phyloP scores from a whole-genome alignment of 495 filamentous ascomycete genomes.

The Penicillium paradoxum region DNA sequence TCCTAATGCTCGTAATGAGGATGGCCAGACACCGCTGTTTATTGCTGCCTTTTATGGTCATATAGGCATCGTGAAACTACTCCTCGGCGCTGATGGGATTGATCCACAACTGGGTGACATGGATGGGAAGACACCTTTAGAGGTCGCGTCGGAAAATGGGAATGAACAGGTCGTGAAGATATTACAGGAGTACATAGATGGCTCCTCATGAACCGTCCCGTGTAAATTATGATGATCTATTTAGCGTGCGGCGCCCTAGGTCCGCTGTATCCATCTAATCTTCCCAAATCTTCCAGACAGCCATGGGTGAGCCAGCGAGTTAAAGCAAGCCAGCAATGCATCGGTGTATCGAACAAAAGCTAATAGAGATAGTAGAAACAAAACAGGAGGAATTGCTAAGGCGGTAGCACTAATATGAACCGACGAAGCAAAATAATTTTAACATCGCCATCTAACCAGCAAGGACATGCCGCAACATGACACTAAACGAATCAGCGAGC shows the following conservation, averaged over 20 bases:
- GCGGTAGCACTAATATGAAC: background rate
- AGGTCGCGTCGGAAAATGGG: constrained; percentile 3
- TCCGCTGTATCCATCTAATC: constrained; percentile 1
- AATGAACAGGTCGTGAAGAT: background rate
- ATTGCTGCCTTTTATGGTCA: constrained; percentile 16
- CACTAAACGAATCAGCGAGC: constrained; percentile 71
- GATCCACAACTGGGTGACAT: background rate
- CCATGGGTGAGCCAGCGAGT: background rate
- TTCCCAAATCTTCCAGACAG: background rate
- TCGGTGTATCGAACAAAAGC: constrained; percentile 1
- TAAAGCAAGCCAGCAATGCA: background rate
- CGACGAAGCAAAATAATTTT: background rate
- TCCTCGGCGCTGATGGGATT: constrained; percentile 14
- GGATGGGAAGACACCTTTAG: constrained; percentile 6
- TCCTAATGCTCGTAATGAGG: constrained; percentile 16
- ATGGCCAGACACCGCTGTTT: constrained; percentile 18
- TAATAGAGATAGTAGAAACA: background rate
- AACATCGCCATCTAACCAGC: constrained; percentile 52
- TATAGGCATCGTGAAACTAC: constrained; percentile 11
- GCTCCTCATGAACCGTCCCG: background rate
- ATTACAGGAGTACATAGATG: background rate
- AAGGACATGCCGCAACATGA: constrained; percentile 80
- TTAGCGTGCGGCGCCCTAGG: background rate
- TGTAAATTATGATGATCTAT: background rate
- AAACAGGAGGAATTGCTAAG: background rate